Evolutionary conservation across 2,329 filamentous ascomycete species (phyloP).

Genomic region (Lachnellula suecica): DNA sequence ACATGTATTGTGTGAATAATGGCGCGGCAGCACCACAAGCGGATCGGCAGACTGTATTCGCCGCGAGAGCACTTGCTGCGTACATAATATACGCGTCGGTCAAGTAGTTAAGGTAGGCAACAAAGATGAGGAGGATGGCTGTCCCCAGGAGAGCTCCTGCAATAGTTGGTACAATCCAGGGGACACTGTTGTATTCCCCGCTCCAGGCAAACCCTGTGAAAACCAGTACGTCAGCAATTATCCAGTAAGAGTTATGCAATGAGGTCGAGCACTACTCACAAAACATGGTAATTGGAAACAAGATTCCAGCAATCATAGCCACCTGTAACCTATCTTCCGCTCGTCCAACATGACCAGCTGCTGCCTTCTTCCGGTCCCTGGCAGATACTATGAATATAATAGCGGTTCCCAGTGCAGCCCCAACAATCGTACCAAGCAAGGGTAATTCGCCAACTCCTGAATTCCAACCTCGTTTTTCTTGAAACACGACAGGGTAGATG

Average conservation of each 20-base stretch:
- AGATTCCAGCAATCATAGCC: slow-evolving; percentile 52
- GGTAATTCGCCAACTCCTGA: slow-evolving; percentile 57
- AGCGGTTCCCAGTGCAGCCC: slow-evolving; percentile 36
- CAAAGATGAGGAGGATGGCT: slow-evolving; percentile 47
- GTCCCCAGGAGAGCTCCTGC: slow-evolving; percentile 42
- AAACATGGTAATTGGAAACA: slow-evolving; percentile 53
- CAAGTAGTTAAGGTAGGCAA: slow-evolving; percentile 56
- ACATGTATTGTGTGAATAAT: slow-evolving; percentile 53
- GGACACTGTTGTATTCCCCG: slow-evolving; percentile 44
- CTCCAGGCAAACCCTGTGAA: slow-evolving; percentile 51
- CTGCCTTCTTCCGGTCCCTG: slow-evolving; percentile 34
- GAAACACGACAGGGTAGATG: slow-evolving; percentile 31
- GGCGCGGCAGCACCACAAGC: slow-evolving; percentile 64
- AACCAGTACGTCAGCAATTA: slow-evolving; percentile 33
- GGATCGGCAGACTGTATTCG: slow-evolving; percentile 60
- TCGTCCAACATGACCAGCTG: slow-evolving; percentile 24
- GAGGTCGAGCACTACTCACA: slow-evolving; percentile 18
- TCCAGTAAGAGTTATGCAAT: slow-evolving; percentile 22
- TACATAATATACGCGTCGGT: slow-evolving; percentile 42
- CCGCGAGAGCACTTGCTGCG: slow-evolving; percentile 53
- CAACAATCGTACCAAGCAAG: slow-evolving; percentile 62
- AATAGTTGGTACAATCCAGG: slow-evolving; percentile 46
- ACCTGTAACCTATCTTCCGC: slow-evolving; percentile 52
- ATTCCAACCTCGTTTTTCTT: slow-evolving; percentile 41
- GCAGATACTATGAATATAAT: slow-evolving; percentile 47